Base-by-base conservation (phyloP, 768 basidiomycete species). In the Cyclocybe cylindracea region DNA sequence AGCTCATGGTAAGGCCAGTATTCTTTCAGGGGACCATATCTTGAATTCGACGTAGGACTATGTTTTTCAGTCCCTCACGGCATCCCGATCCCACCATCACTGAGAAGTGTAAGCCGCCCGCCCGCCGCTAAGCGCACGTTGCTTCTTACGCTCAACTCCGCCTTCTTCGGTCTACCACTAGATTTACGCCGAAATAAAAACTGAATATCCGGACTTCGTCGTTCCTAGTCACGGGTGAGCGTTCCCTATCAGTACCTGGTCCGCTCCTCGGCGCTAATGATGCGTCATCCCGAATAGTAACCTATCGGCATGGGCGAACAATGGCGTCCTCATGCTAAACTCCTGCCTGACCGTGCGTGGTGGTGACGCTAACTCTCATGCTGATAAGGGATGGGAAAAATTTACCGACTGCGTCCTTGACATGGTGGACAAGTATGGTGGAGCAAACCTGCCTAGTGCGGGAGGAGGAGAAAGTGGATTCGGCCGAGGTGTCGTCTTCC, bases 31-130 rank as follows among this genome's bases (percentile, higher is more conserved):
- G 34, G 7, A 24, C 33, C 18, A 18, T 40, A 34, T 46, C 16
- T 24, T 42, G 31, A 44, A 47, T 48, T 54, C 53, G 43, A 44
- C 50, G 31, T 62, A 93, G 91, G 93, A 52, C 75, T 91, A 46
- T 84, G 88, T 71, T 98, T 98, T 71, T 94, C 92, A 10, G 95
- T 98, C n/a, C 86, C 85, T 9, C 76, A 75, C 34, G 92, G 91
- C 10, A 77, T 94, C 19, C 48, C 73, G 18, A 70, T 86, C 11
- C 95, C 94, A 2, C 91, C 92, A 5, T 95, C 92, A 10, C 72
- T 97, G 61, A 78, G 76, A 61, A 96, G 95, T 71, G 89, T 89
- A 61, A 65, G 83, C 58, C 37, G 24, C 36, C 32, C 33, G 13
- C 34, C 0, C 18, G 8, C 47, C 38, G 5, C 35, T 11, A 29